phyloP scores from a whole-genome alignment of 495 filamentous ascomycete genomes.

The Annulohypoxylon moriforme region DNA sequence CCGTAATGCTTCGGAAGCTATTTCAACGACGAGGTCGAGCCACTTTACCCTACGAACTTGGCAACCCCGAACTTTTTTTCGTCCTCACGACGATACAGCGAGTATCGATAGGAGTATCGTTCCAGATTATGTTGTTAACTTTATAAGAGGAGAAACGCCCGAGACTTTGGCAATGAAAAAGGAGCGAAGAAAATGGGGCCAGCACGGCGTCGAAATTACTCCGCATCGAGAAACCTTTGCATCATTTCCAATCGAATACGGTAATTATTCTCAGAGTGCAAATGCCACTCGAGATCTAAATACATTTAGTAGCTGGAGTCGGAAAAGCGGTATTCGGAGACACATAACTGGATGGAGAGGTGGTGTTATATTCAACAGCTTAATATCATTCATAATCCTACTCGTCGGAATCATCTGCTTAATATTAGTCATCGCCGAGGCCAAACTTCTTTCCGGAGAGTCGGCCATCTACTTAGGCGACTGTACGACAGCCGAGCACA shows the following conservation, averaged over 20 bases:
- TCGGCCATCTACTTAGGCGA: constrained; percentile 51
- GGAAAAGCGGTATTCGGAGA: constrained; percentile 41
- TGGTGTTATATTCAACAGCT: constrained; percentile 52
- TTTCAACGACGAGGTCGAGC: constrained; percentile 46
- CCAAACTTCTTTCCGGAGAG: constrained; percentile 45
- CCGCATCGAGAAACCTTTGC: constrained; percentile 42
- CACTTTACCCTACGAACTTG: constrained; percentile 47
- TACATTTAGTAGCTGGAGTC: constrained; percentile 35
- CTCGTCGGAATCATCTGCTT: constrained; percentile 54
- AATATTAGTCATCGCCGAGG: constrained; percentile 50
- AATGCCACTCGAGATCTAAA: constrained; percentile 27
- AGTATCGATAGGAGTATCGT: constrained; percentile 54
- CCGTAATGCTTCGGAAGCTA: constrained; percentile 39
- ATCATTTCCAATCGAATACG: constrained; percentile 53
- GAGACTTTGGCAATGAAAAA: constrained; percentile 56
- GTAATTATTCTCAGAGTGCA: constrained; percentile 29
- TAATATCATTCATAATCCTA: constrained; percentile 53
- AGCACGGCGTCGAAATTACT: constrained; percentile 48
- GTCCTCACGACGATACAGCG: constrained; percentile 43
- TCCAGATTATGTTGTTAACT: constrained; percentile 61
- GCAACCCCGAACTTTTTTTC: constrained; percentile 46
- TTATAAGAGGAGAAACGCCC: constrained; percentile 57
- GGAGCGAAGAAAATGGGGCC: constrained; percentile 51
- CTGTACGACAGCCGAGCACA: constrained; percentile 47
- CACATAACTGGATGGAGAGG: constrained; percentile 54